Base-by-base conservation (phyloP, 2,329 filamentous ascomycete species). In the Talaromyces sp. region DNA sequence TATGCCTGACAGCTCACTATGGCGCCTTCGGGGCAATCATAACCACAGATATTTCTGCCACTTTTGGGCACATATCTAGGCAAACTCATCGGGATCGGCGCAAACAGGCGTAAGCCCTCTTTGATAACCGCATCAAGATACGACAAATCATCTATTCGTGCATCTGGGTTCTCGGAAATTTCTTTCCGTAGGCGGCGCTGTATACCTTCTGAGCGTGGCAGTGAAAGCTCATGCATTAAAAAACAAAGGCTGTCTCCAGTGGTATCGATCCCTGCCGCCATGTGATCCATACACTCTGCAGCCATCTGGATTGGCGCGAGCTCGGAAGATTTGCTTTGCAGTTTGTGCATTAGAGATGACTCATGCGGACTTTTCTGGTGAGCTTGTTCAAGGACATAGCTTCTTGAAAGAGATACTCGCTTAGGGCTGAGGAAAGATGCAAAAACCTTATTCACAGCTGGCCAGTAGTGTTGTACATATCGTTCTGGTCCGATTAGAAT, bases 261-360 rank as follows among this genome's bases (percentile, higher is more conserved):
- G 0, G 89, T 91, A 70, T 91, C 89, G 66, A 91, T 90, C 0
- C 89, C 89, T 0, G 89, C 89, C 0, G 85, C 87, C 85, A 91
- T 87, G 73, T 91, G 89, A 69, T 91, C 89, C 64, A 89, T 83
- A 70, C 87, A 89, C 74, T 91, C 89, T 22, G 88, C 88, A 0
- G 87, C 87, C 68, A 86, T 83, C 69, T 88, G 83, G 3, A 85
- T 76, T 3, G 79, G 74, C 39, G 84, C 80, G 39, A 89, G 79
- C 3, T 79, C 74, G 2, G 70, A 78, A 68, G 70, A 76, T 74
- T 76, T 86, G 80, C 70, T 86, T 77, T 72, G 85, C 76, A 90
- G 83, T 39, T 64, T 64, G 22, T 64, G 24, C 16, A 64, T 64
- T 54, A 64, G 62, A n/a, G 62, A 64, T 3, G 87, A 70, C 0